A percentile compares a stretch with the other conserved stretches of the same genome.
These are phyloP conservation scores for Dioszegia crocea DNA, from an alignment of 768 basidiomycete genomes.

Conservation along the genomic window DNA sequence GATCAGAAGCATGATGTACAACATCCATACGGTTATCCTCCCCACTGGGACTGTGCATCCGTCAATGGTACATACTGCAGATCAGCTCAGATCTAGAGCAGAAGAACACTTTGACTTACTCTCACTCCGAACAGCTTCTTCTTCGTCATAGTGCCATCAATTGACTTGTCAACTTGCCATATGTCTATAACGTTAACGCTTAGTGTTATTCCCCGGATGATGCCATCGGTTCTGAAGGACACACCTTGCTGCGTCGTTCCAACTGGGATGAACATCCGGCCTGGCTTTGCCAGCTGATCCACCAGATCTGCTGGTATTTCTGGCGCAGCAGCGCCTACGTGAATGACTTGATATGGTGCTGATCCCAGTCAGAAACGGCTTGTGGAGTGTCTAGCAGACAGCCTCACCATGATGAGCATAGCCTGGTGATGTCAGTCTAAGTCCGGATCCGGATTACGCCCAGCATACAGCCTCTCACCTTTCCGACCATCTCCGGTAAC, in stretches of 20 bases:
- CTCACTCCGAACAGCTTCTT: conserved; percentile 73
- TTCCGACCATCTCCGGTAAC: conserved; percentile 73
- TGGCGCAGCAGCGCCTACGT: conserved; percentile 90
- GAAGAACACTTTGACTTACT: conserved; percentile 55
- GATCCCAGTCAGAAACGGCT: background rate
- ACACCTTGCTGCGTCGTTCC: conserved; percentile 57
- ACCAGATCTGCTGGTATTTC: conserved; percentile 65
- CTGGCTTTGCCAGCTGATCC: conserved; percentile 57
- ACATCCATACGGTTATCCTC: background rate
- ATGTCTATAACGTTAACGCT: conserved; percentile 51
- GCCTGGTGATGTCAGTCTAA: background rate
- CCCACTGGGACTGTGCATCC: conserved; percentile 42
- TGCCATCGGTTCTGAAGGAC: background rate
- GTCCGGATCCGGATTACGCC: background rate
- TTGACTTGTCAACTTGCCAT: conserved; percentile 74
- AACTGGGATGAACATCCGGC: conserved; percentile 84
- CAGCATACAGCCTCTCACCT: conserved; percentile 53
- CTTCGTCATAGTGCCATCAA: conserved; percentile 61
- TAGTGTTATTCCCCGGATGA: background rate
- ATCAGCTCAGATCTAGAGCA: background rate
- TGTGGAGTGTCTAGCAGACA: no score
- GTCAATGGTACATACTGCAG: conserved; percentile 51
- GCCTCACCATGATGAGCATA: background rate
- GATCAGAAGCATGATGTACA: no score
- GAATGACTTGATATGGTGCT: conserved; percentile 73